Evolutionary conservation across 2,329 filamentous ascomycete genomes (phyloP).

Genomic region (Nothomitra cinnamomea): DNA sequence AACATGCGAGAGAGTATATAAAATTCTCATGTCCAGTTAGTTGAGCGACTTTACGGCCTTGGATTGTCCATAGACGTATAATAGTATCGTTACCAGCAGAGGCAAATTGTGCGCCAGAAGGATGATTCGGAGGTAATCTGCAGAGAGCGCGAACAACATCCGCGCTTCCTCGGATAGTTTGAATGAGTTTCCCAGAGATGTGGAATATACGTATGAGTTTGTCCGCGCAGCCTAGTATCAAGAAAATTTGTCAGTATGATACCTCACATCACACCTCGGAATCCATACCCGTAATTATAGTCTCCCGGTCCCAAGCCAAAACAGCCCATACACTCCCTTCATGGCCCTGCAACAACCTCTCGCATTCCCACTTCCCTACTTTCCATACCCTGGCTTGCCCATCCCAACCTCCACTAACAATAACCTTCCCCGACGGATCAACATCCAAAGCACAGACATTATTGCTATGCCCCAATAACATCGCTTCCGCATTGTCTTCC

Average conservation of each 20-base stretch:
- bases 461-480: constrained; percentile 70
- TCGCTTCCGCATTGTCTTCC: constrained; percentile 63
- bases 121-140: constrained; percentile 56
- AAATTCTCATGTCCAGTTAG: constrained; percentile 85
- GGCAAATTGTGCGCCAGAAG: constrained; percentile 78
- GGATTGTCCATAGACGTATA: constrained; percentile 72
- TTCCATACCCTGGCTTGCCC: constrained; percentile 73
- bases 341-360: constrained; percentile 56
- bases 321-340: constrained; percentile 83
- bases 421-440: constrained; percentile 49
- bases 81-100: constrained; percentile 87
- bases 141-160: constrained; percentile 84
- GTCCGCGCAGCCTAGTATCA: constrained; percentile 59
- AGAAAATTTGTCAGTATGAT: not conserved
- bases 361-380: constrained; percentile 68
- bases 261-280: not conserved
- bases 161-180: constrained; percentile 50
- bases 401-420: constrained; percentile 93
- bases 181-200: constrained; percentile 42
- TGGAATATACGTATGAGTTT: constrained; percentile 75
- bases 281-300: constrained; percentile 50
- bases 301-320: constrained; percentile 60
- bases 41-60: constrained; percentile 58
- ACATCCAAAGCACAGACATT: constrained; percentile 83
- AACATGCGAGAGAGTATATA: constrained; percentile 66